Evolutionary conservation across 2,329 filamentous ascomycete genomes (phyloP), one percentile per base, ranked within the genome.

Genomic region (Boeremia lycopersici): DNA sequence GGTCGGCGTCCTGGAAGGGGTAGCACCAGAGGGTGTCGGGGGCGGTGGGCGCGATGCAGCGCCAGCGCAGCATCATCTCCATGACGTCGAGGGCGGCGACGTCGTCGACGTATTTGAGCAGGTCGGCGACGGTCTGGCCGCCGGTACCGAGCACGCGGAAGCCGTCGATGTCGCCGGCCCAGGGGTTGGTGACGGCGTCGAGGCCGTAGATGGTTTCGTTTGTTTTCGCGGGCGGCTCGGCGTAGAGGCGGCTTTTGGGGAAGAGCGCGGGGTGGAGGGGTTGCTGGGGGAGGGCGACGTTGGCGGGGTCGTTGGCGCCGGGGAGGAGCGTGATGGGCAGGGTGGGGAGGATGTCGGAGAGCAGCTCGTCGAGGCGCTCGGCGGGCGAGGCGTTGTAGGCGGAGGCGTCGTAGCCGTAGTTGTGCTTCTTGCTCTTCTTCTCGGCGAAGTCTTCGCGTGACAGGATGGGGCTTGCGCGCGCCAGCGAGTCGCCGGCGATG

Each of bases 11-110:
- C 75, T 98, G 93, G 76, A 96, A 99, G 0, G 95, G 95, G 71
- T 98, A 99, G 70, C 90, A 93, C 90, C 92, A 96, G 38, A 99
- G 73, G 0, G 96, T 99, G 75, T 99, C 96, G 0, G 96, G 95
- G 1, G 95, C 95, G 0, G 95, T 99, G 1, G 95, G 95, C 5
- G 95, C 95, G 62, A 87, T 87, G 70, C 91, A 90, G 58, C 95
- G 84, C 95, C 95, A 99, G 55, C 92, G 84, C 62, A 96, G 87
- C 86, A 96, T 95, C 53, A 88, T 88, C 76, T 98, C 95, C 89
- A 98, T 95, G 84, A 97, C 90, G 41, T 88, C 88, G 25, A 98
- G 71, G 17, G 93, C 80, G 63, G 92, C 86, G 36, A 91, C 86
- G 31, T 85, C 87, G 53, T 89, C 86, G 25, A 98, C 84, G 70